phyloP scores from a whole-genome alignment of 2,329 filamentous ascomycete genomes.

The Sclerotinia trifoliorum region DNA sequence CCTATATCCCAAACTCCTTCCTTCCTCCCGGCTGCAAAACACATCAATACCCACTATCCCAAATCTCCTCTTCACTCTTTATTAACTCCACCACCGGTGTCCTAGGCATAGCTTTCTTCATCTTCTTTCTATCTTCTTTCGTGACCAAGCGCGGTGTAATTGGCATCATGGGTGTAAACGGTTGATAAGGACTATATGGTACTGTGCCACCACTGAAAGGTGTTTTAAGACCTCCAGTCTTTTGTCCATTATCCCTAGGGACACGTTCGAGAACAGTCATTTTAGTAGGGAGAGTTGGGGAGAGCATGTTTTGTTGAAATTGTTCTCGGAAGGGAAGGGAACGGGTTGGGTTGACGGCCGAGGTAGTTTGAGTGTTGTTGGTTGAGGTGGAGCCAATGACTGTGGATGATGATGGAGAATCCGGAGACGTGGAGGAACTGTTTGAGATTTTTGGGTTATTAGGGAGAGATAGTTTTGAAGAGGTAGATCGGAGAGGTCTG shows the following conservation, averaged over 20 bases:
- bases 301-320: slow-evolving; percentile 48
- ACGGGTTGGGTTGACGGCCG: slow-evolving; percentile 36
- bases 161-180: slow-evolving; percentile 71
- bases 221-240: slow-evolving; percentile 55
- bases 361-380: slow-evolving; percentile 13
- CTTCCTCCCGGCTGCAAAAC: neutral
- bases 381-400: slow-evolving; percentile 1
- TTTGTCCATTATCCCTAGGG: slow-evolving; percentile 47
- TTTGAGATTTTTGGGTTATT: slow-evolving; percentile 13
- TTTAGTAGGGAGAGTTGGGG: slow-evolving; percentile 48
- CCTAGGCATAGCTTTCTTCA: slow-evolving; percentile 60
- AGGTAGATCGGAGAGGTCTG: slow-evolving; percentile 18
- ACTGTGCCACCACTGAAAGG: slow-evolving; percentile 61
- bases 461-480: slow-evolving; percentile 15
- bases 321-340: slow-evolving; percentile 61
- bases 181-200: slow-evolving; percentile 78
- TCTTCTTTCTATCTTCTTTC: slow-evolving; percentile 66
- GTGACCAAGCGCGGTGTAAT: slow-evolving; percentile 75
- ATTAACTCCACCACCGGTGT: slow-evolving; percentile 64
- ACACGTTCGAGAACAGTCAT: slow-evolving; percentile 63
- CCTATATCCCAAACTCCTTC: neutral
- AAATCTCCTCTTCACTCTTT: slow-evolving; percentile 60
- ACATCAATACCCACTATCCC: slow-evolving; percentile 45
- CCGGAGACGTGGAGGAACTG: neutral
- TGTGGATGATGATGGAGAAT: slow-evolving; percentile 20